Base-by-base conservation (phyloP, 305 asterid species). In the Euphrasia arctica region DNA sequence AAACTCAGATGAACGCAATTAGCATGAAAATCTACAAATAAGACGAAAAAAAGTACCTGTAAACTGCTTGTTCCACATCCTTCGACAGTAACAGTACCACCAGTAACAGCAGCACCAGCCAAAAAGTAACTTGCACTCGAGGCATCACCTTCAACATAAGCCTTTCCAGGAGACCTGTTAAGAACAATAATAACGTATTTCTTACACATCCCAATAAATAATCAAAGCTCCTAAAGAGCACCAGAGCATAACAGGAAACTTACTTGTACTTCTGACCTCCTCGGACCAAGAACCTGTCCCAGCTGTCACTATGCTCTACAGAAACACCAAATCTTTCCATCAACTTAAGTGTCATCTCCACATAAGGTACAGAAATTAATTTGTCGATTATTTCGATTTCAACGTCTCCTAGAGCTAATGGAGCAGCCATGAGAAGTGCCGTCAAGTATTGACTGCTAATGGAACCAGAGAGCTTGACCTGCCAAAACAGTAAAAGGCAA, bases 111-210 rank as follows among this genome's bases (percentile, higher is more conserved):
- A 57, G 99, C 99, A 69, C 99, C 99, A 55, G 97, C 99, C 81
- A 94, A 83, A 84, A 94, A 94, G 87, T 94, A 94, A 74, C 98
- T 94, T 63, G 99, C 98, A 68, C 98, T 94, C n/a, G 98, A 94
- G 66, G 99, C 99, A 73, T 94, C 99, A 63, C 98, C 99, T 85
- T 94, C 99, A 10, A 91, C 99, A 47, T 75, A 91, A 69, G 96
- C 91, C 50, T 88, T 94, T 64, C 97, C 99, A 27, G 98, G 99
- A 60, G 99, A 94, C 76, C 97, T 94, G 14, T 54, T 0, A 25
- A 0, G 7, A 25, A 54, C 67, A 62, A 54, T 61, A 29, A 61
- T 28, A 64, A 67, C 34, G 5, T 5, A 42, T 58, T 28, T 13
- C 65, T 73, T 22, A 62, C 42, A 51, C 22, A 70, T 63, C 15